These are phyloP conservation scores for Aspergillus intermedius DNA, from an alignment of 2,329 filamentous ascomycete genomes.

Conservation along the genomic window DNA sequence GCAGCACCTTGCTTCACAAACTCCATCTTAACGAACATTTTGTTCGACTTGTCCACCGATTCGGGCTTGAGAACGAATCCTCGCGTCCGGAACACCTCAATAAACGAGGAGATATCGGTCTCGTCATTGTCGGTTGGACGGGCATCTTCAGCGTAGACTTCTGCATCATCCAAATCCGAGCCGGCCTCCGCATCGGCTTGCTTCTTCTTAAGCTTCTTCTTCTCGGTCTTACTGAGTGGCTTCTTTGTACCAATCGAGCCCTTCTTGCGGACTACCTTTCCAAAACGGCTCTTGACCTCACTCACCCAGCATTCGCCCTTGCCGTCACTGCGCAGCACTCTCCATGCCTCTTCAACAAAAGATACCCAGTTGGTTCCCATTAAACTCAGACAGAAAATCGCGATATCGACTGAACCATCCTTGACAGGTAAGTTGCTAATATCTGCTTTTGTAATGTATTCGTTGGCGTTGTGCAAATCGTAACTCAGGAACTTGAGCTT, in stretches of 20 bases:
- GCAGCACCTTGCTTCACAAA: constrained; percentile 73
- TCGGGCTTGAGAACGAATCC: constrained; percentile 77
- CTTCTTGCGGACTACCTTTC: constrained; percentile 47
- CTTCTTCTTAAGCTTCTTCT: constrained; percentile 40
- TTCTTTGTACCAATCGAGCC: constrained; percentile 32
- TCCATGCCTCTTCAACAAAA: constrained; percentile 93
- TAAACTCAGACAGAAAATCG: constrained; percentile 89
- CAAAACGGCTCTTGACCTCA: constrained; percentile 93
- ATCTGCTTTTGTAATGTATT: constrained; percentile 79
- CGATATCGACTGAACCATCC: constrained; percentile 72
- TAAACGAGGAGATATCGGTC: constrained; percentile 81
- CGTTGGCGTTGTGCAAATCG: constrained; percentile 72
- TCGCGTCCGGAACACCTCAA: constrained; percentile 70
- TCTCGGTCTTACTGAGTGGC: constrained; percentile 35
- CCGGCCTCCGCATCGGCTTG: constrained; percentile 42
- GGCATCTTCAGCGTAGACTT: constrained; percentile 45
- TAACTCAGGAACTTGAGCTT: constrained; percentile 73
- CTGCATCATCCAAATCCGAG: constrained; percentile 43
- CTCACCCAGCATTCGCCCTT: constrained; percentile 86
- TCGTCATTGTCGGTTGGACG: constrained; percentile 56
- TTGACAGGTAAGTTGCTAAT: constrained; percentile 74
- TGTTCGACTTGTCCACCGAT: constrained; percentile 76
- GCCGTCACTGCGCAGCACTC: constrained; percentile 80
- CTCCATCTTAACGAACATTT: constrained; percentile 97
- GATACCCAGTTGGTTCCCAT: constrained; percentile 99